Conservation (phyloP, 78 protist species). For the Dictyostelium intermedium region DNA sequence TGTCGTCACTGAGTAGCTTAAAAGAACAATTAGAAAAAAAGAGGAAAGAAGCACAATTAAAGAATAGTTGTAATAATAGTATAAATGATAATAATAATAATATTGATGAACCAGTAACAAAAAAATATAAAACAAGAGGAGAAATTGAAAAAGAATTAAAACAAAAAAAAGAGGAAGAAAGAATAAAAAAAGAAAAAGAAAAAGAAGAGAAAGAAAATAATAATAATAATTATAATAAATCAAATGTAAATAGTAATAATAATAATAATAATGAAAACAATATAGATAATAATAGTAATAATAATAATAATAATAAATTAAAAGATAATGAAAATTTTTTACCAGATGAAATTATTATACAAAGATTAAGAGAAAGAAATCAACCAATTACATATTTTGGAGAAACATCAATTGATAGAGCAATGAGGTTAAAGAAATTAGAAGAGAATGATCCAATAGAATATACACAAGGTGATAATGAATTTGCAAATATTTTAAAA, state of each 20-base stretch:
- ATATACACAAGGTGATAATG: conserved; percentile 68
- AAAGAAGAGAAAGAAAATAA: background rate
- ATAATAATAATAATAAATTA: background rate
- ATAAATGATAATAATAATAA: background rate
- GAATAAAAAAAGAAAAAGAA: conserved; percentile 15
- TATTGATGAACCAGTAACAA: background rate
- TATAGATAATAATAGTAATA: background rate
- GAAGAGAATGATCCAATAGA: conserved; percentile 81
- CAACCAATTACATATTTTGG: conserved; percentile 83
- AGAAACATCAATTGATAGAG: conserved; percentile 42
- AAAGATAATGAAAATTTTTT: conserved; percentile 22
- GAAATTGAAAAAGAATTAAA: conserved; percentile 67
- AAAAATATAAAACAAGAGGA: conserved; percentile 77
- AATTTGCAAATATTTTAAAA: conserved; percentile 42
- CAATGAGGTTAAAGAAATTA: conserved; percentile 38
- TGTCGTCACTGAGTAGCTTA: conserved; percentile 6
- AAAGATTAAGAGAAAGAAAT: conserved; percentile 65
- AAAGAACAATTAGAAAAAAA: conserved; percentile 52
- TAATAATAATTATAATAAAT: background rate
- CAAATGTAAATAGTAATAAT: background rate
- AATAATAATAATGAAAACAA: background rate
- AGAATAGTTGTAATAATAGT: background rate
- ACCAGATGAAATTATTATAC: conserved; percentile 41
- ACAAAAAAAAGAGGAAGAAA: conserved; percentile 70
- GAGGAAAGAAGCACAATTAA: conserved; percentile 2